Evolutionary conservation across 331 rosid species (phyloP).

Genomic region (Erythrophleum ivorense): DNA sequence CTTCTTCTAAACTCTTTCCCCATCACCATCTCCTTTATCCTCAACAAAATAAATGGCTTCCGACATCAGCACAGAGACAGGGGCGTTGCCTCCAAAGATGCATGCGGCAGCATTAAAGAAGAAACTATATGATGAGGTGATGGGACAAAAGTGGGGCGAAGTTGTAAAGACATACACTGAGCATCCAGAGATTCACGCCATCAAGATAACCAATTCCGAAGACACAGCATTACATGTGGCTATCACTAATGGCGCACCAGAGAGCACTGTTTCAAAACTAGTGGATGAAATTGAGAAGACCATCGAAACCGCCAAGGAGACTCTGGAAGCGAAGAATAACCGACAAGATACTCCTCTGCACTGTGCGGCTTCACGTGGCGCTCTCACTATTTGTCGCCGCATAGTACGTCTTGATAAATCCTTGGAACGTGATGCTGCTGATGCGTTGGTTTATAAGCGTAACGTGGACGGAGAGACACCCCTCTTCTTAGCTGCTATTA

Average conservation of each 20-base stretch:
- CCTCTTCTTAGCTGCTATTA: constrained; percentile 38
- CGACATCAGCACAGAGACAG: too few relatives aligned
- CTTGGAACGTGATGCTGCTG: too few relatives aligned
- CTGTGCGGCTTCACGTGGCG: constrained; percentile 42
- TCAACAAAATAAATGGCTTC: too few relatives aligned
- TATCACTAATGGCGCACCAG: constrained; percentile 35
- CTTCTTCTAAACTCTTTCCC: too few relatives aligned
- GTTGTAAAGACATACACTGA: too few relatives aligned
- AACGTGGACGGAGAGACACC: constrained; percentile 36
- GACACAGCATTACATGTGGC: constrained; percentile 55
- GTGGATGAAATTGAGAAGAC: too few relatives aligned
- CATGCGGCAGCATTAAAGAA: too few relatives aligned
- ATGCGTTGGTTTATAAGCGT: constrained; percentile 9
- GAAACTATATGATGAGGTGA: too few relatives aligned
- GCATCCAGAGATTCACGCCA: background rate
- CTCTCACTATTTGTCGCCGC: constrained; percentile 34
- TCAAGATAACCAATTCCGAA: constrained; percentile 43
- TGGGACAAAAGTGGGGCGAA: too few relatives aligned
- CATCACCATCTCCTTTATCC: too few relatives aligned
- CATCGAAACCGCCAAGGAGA: background rate
- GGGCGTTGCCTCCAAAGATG: too few relatives aligned
- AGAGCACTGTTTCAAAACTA: constrained; percentile 15
- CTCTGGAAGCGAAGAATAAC: constrained; percentile 22
- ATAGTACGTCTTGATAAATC: background rate
- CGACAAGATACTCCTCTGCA: constrained; percentile 12